Base-by-base conservation (phyloP, 768 basidiomycete genomes). In the Pisolithus tinctorius region DNA sequence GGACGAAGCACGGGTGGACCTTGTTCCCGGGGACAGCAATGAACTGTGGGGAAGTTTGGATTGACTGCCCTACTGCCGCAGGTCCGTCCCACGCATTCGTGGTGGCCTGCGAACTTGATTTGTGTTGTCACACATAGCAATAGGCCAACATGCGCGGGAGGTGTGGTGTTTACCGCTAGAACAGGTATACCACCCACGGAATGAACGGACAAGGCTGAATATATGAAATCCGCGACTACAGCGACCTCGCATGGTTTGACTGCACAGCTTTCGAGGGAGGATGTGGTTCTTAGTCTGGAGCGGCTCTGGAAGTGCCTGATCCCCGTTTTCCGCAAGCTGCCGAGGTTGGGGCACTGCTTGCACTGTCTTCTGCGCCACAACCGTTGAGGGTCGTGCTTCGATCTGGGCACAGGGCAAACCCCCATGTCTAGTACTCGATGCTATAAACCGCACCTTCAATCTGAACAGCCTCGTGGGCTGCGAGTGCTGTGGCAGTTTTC, bases 191-290 rank as follows among this genome's bases (percentile, higher is more conserved):
- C 4, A 34, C 34, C 13, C 5, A 34, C 79, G 75, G 53, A 92
- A 68, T 63, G 91, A 79, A 38, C 78, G 76, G 52, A 88, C 62
- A 61, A 88, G 56, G 56, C 83, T 84, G 56, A 86, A 61, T 82
- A 84, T 52, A 90, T 81, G 73, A 93, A 94, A 53, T 91, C 88
- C 57, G 81, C 81, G 61, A 79, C 83, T 60, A 93, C 73, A 52
- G 91, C 87, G 62, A 82, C 79, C 43, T 82, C 82, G 69, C 93
- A 94, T 2, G 88, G 88, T 55, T 81, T 76, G 49, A 88, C 74
- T 7, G 89, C 92, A 46, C 72, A 17, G 45, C 34, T 47, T 47
- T 47, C 45, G 20, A 36, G 14, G 20, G 14, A 45, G 31, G 43
- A 25, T 6, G 40, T 16, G 26, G 23, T 17, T 41, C 40, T 41